phyloP scores from a whole-genome alignment of 257 asterid genomes.

The Ophiorrhiza pumila region DNA sequence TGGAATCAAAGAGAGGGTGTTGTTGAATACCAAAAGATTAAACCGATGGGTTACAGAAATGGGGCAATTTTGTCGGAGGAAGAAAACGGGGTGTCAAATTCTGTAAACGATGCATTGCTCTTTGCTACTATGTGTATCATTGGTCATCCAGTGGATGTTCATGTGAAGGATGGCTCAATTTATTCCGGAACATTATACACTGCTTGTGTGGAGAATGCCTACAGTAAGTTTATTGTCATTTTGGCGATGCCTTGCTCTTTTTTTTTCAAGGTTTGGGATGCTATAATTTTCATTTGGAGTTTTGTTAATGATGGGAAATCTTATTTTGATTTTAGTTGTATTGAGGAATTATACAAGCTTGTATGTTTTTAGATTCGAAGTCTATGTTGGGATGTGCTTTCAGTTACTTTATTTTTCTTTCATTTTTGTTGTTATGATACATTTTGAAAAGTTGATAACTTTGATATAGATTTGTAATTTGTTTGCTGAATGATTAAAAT shows the following conservation, averaged over 20 bases:
- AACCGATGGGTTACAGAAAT: constrained; percentile 59
- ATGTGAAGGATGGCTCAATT: constrained; percentile 74
- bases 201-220: constrained; percentile 62
- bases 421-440: neutral
- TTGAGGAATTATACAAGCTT: neutral
- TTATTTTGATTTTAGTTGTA: constrained; percentile 7
- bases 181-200: constrained; percentile 85
- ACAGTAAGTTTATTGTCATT: constrained; percentile 39
- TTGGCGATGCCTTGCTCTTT: neutral
- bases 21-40: neutral
- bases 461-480: neutral
- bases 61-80: constrained; percentile 37
- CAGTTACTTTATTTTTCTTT: neutral
- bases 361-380: constrained; percentile 16
- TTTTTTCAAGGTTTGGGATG: neutral
- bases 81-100: constrained; percentile 29
- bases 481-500: neutral
- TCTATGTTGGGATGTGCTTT: constrained; percentile 20
- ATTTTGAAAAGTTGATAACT: neutral
- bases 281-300: constrained; percentile 4
- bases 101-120: constrained; percentile 55
- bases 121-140: constrained; percentile 68
- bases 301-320: constrained; percentile 9
- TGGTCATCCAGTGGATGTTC: constrained; percentile 78
- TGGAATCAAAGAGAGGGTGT: neutral